Conservation (phyloP, 371 early-diverging fungal genomes). For the Homolaphlyctis polyrhiza region DNA sequence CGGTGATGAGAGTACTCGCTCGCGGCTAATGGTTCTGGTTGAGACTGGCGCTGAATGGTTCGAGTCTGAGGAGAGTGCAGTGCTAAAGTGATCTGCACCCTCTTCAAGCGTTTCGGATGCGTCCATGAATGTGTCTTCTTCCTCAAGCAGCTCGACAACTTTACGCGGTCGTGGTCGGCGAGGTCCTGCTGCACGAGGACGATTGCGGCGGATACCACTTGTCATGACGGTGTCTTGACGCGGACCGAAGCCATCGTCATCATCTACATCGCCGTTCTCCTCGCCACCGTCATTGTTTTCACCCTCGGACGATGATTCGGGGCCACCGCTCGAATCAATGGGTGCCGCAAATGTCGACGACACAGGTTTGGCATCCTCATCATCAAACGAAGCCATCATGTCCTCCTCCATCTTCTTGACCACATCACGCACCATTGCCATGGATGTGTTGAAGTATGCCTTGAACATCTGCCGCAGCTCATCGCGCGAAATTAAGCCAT, state of each 20-base stretch:
- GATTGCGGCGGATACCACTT: slow-evolving; percentile 1
- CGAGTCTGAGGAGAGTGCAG: neutral
- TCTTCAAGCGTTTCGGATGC: neutral
- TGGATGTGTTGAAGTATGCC: slow-evolving; percentile 81
- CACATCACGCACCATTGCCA: slow-evolving; percentile 84
- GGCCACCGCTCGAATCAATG: slow-evolving; percentile 44
- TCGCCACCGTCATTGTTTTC: slow-evolving; percentile 16
- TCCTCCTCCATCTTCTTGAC: slow-evolving; percentile 87
- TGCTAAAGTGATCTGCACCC: too few relatives aligned
- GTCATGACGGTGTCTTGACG: slow-evolving; percentile 6
- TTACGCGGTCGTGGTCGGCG: neutral
- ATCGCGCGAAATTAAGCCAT: slow-evolving; percentile 76
- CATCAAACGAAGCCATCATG: slow-evolving; percentile 85
- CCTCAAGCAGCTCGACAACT: neutral
- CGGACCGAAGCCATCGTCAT: neutral
- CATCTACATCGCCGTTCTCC: neutral
- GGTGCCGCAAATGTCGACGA: slow-evolving; percentile 87
- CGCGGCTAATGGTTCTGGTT: neutral
- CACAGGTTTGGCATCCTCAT: slow-evolving; percentile 86
- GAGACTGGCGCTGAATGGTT: neutral
- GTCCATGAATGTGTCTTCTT: neutral
- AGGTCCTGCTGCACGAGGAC: slow-evolving; percentile 1
- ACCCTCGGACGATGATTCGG: neutral
- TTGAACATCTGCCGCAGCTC: slow-evolving; percentile 87
- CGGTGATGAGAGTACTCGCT: neutral